Base-by-base conservation (phyloP, 495 filamentous ascomycete genomes). In the Lophium mytilinum region DNA sequence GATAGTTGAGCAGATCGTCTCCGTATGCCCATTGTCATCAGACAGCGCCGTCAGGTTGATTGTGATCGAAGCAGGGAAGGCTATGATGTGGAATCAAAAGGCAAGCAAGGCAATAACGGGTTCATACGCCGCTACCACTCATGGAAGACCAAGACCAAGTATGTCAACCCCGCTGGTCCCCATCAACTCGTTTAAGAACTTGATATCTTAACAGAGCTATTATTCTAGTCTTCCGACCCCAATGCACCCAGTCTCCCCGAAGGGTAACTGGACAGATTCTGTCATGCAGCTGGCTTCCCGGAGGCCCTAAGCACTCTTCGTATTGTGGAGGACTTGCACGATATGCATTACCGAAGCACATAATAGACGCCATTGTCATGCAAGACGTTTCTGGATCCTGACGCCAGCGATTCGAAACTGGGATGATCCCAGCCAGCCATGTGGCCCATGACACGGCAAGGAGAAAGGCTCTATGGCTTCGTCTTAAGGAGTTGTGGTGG, bases 331-430 rank as follows among this genome's bases (percentile, higher is more conserved):
- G 58, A 50, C 48, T 15, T 45, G 48, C 61, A 58, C 56, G 60
- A 61, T 50, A 57, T 65, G 57, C 62, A 65, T 65, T 65, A 58
- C 62, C 62, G 62, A 65, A 55, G 53, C 36, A 51, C 51, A 63
- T 63, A 63, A 53, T 53, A 56, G 56, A 53, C 50, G 50, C 30
- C 52, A 56, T 63, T 63, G 55, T 63, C 52, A 63, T 63, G 61
- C 48, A 34, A 37, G 52, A 34, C 56, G 15, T 35, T 51, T 37
- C 24, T 47, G 39, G 49, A 60, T 37, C 42, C 46, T 65, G 57
- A 61, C 62, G 47, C 52, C 57, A 65, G 62, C 62, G 54, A 61
- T 58, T 61, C 55, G 57, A 21, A 61, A 61, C 62, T 55, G 62
- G 62, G 62, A 53, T 61, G 11, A 41, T 49, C 53, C 53, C 43